Evolutionary conservation across 805 yeast genomes (phyloP), one percentile per base, ranked within the genome.

Genomic region (Phaffomyces thermotolerans): DNA sequence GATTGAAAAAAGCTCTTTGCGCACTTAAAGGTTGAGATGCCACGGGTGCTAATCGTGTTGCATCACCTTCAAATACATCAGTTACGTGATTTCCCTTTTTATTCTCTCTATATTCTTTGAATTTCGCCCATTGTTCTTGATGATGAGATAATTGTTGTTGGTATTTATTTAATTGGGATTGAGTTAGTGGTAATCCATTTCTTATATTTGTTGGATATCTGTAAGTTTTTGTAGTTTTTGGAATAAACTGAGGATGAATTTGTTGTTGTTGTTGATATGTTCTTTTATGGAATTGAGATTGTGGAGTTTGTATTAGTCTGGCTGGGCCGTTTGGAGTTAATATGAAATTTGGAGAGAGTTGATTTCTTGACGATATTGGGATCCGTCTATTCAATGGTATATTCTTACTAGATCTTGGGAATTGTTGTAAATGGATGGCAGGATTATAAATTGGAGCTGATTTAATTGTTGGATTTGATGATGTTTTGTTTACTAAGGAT

Each of bases 1-100:
- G 27, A 32, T 57, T 58, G 46, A 72, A 72, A 41, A 57, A 63
- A 40, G 65, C 71, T 20, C 65, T 56, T 52, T 74, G 77, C 0
- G 79, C 72, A 34, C 73, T 67, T 9, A 74, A 58, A 5, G 80
- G 79, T 52, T 75, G 80, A 14, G 78, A 71, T 23, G 61, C 60
- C 34, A 72, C 52, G 10, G 79, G 80, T 0, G 79, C 79, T 18
- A 62, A 66, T 45, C 68, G 65, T 15, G 70, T 59, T 35, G 63
- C 62, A 46, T 72, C 75, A 3, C 72, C 73, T 42, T 65, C 66
- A 50, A 71, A 75, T 3, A 75, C 76, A 52, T 75, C 80, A 5
- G 75, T 67, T 2, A 73, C 77, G 37, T 67, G 63, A 34, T 42
- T 51, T 9, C 44, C 52, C 27, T 47, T 49, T 39, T 45, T 48